Base-by-base conservation (phyloP, 495 filamentous ascomycete genomes). In the Penicillium pulvis region DNA sequence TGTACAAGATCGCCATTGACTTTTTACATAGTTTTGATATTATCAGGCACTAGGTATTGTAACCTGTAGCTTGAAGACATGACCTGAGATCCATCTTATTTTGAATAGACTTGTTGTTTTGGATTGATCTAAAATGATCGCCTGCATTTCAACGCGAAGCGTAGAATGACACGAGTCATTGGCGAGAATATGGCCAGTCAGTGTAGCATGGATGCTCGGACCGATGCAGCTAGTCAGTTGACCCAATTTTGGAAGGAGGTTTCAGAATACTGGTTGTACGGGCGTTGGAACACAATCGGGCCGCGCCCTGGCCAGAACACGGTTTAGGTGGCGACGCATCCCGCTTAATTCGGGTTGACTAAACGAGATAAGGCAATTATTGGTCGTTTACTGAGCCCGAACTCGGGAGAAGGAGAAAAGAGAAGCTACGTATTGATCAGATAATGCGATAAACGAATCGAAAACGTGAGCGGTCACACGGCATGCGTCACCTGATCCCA, bases 171-270 rank as follows among this genome's bases (percentile, higher is more conserved):
- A 23, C 24, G 12, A 49, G 16, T 49, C 16, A 30, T 17, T 50
- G 28, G 17, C 7, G 47, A 12, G 0, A 12, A 24, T 23, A 20
- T 48, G 16, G 7, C 8, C 19, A 39, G 36, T 8, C 33, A 56
- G 47, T 14, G 28, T 48, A 41, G 33, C 67, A 62, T 57, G 67
- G 61, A 62, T 67, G 26, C 36, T 67, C 64, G 61, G 67, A 61
- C 67, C 59, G 58, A 48, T 62, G 58, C 61, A 69, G 57, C 54
- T 57, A 55, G 41, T 57, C 55, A 58, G 11, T 59, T 59, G 59
- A 48, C 51, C 48, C 42, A 28, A 55, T 61, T 56, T 61, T 52
- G 52, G 51, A 56, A 62, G 42, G 47, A 51, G 33, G 53, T 55
- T 58, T 52, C 17, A 54, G 33, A 58, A 30, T 60, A 61, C 16